These are phyloP conservation scores for Coniella vitis DNA, from an alignment of 2,329 filamentous ascomycete species.

Conservation along the genomic window DNA sequence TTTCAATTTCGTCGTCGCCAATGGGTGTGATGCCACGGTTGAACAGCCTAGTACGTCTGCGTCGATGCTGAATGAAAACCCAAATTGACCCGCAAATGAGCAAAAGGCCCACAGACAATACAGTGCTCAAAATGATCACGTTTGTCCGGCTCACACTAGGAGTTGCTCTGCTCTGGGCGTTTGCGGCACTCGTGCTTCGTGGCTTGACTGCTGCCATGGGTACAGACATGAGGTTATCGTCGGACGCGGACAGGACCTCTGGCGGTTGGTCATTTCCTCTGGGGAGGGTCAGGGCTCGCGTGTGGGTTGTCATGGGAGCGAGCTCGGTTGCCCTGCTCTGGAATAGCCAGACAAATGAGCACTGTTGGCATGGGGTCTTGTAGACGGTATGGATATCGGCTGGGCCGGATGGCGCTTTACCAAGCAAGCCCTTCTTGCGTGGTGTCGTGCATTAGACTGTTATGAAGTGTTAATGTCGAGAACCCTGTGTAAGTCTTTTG, in stretches of 20 bases:
- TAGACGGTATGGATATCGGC: no score
- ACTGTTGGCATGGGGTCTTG: no score
- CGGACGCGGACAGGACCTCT: background rate
- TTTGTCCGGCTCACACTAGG: constrained; percentile 29
- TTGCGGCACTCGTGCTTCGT: background rate
- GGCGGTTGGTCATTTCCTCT: background rate
- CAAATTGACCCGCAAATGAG: constrained; percentile 29
- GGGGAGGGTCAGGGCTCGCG: background rate
- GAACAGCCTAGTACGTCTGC: constrained; percentile 35
- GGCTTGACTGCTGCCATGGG: background rate
- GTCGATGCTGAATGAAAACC: constrained; percentile 33
- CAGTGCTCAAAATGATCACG: constrained; percentile 45
- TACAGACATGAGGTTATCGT: background rate
- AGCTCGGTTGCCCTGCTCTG: no score
- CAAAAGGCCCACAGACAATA: constrained; percentile 39
- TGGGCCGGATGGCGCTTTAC: no score
- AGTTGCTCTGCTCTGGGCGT: background rate
- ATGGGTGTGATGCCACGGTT: constrained; percentile 54
- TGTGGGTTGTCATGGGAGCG: no score
- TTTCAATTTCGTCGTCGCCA: constrained; percentile 58
- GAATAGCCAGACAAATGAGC: no score
- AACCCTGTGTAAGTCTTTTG: no score
- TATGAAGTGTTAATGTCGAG: no score
- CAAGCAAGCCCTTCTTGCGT: no score
- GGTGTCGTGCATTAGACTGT: no score